A percentile compares a stretch with the other conserved stretches of the same genome.
Conservation (phyloP, 441 rosid species). For the Raphanus hybrid region DNA sequence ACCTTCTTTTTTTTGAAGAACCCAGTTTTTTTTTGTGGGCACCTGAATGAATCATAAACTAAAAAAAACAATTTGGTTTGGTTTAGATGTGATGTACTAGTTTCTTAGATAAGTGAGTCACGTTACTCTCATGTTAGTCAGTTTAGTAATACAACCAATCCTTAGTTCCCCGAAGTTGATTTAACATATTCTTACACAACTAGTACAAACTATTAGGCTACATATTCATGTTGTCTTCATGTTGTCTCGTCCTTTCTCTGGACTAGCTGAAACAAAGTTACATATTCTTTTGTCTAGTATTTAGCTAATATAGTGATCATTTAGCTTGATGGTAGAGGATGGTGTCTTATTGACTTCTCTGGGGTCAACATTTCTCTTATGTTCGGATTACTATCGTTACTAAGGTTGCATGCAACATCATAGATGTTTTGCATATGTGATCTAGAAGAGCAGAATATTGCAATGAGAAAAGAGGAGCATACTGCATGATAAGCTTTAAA, state of each 20-base stretch:
- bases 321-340: neutral
- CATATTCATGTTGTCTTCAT: neutral
- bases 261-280: neutral
- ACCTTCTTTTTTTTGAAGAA: constrained; percentile 23
- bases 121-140: constrained; percentile 31
- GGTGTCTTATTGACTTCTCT: constrained; percentile 5
- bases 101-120: constrained; percentile 36
- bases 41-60: constrained; percentile 35
- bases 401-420: constrained; percentile 12
- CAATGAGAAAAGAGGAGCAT: constrained; percentile 10
- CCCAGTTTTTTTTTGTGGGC: constrained; percentile 23
- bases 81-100: constrained; percentile 29
- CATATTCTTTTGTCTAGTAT: too few relatives aligned
- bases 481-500: constrained; percentile 33
- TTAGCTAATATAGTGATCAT: neutral
- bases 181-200: too few relatives aligned
- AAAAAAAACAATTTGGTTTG: constrained; percentile 37
- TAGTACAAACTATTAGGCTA: neutral
- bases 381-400: neutral
- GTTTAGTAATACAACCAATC: constrained; percentile 9
- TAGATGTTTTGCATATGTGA: constrained; percentile 4
- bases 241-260: neutral
- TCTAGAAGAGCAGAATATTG: constrained; percentile 10
- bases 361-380: neutral
- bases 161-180: neutral